Conservation (phyloP, 495 filamentous ascomycete species). For the Terfezia claveryi region DNA sequence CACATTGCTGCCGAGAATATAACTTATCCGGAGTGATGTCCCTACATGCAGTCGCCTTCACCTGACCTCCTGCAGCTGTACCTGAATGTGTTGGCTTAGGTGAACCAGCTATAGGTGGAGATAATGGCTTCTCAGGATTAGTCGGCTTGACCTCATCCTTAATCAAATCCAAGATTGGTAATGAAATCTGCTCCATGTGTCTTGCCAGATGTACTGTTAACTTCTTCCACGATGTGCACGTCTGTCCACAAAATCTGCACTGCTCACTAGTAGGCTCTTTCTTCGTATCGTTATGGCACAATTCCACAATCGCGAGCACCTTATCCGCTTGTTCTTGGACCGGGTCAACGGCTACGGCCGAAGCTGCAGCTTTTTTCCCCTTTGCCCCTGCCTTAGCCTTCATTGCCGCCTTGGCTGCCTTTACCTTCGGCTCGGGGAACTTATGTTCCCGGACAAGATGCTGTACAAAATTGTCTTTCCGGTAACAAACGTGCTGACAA, state of each 20-base stretch:
- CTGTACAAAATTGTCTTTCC: constrained; percentile 89
- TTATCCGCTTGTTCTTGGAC: constrained; percentile 26
- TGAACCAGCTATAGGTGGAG: no score
- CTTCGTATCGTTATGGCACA: constrained; percentile 48
- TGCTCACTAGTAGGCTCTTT: constrained; percentile 52
- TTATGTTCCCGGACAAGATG: constrained; percentile 91
- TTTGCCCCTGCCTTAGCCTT: constrained; percentile 12
- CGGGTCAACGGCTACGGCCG: constrained; percentile 10
- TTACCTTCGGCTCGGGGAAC: constrained; percentile 52
- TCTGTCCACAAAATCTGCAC: constrained; percentile 75
- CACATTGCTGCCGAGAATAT: neutral
- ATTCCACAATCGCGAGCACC: constrained; percentile 58
- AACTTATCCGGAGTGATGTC: neutral
- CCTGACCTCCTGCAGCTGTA: neutral
- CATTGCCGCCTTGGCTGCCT: constrained; percentile 22
- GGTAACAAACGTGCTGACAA: constrained; percentile 65
- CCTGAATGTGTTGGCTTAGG: no score
- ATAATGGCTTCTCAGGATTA: neutral
- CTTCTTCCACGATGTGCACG: constrained; percentile 78
- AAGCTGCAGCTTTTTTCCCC: constrained; percentile 22
- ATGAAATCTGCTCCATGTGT: constrained; percentile 85
- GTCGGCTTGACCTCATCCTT: neutral
- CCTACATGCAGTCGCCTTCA: neutral
- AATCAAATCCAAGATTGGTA: constrained; percentile 63
- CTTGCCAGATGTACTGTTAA: constrained; percentile 84